Percentiles rank a stretch among this genome's conserved stretches.
These are phyloP conservation scores for Quercus rubra DNA, from an alignment of 306 rosid genomes.

Conservation along the genomic window DNA sequence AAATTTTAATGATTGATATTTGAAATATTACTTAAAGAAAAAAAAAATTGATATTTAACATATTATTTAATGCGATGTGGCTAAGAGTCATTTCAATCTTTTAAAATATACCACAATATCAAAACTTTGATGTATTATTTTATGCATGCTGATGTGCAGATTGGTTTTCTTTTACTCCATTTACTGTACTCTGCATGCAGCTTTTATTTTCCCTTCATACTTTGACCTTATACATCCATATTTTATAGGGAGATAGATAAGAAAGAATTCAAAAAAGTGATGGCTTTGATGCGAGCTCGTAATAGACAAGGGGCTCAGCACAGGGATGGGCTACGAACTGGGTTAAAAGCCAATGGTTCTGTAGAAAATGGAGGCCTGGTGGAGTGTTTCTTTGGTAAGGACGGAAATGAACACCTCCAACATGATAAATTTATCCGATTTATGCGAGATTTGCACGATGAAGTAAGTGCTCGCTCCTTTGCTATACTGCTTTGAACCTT, in stretches of 20 bases:
- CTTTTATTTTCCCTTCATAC: background rate
- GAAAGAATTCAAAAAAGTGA: constrained; percentile 92
- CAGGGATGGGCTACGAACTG: constrained; percentile 62
- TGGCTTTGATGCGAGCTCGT: constrained; percentile 86
- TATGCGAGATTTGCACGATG: constrained; percentile 58
- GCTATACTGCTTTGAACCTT: constrained; percentile 11
- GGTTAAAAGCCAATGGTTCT: constrained; percentile 50
- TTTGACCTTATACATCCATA: background rate
- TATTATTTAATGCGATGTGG: background rate
- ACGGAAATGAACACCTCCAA: constrained; percentile 56
- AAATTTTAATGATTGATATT: background rate
- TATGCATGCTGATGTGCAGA: background rate
- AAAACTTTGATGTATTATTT: background rate
- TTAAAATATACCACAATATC: background rate
- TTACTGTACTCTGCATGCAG: background rate
- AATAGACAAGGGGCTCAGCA: constrained; percentile 74
- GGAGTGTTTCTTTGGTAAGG: constrained; percentile 79
- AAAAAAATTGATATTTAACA: too few relatives aligned
- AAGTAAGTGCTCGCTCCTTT: constrained; percentile 47
- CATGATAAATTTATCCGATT: constrained; percentile 66
- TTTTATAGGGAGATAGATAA: constrained; percentile 59
- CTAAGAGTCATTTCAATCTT: background rate
- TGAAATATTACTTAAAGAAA: background rate
- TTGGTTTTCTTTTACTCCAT: background rate
- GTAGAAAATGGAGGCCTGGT: constrained; percentile 88